phyloP scores from a whole-genome alignment of 805 yeast genomes.

The Kodamaea lidongshanica region DNA sequence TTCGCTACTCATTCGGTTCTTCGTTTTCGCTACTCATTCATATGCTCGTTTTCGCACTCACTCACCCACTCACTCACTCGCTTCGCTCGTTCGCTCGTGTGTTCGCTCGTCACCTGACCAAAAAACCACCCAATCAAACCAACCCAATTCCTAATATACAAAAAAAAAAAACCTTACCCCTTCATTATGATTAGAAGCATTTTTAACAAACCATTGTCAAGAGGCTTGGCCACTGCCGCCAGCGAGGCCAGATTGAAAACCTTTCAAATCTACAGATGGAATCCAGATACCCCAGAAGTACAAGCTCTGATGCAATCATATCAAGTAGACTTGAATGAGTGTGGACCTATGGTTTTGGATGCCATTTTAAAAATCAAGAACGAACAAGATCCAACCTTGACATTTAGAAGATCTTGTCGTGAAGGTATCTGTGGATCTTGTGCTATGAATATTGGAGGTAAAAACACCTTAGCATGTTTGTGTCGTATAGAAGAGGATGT shows the following conservation, averaged over 20 bases:
- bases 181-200: slow-evolving; percentile 17
- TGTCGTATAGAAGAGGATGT: slow-evolving; percentile 85
- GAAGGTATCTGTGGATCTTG: slow-evolving; percentile 99
- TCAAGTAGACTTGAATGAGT: slow-evolving; percentile 77
- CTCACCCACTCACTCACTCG: too few species aligned
- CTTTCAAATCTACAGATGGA: slow-evolving; percentile 96
- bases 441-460: slow-evolving; percentile 98
- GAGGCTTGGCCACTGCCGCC: slow-evolving; percentile 48
- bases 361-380: slow-evolving; percentile 91
- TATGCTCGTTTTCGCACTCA: too few species aligned
- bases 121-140: too few species aligned
- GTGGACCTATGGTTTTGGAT: slow-evolving; percentile 98
- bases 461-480: slow-evolving; percentile 93
- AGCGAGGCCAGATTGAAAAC: slow-evolving; percentile 55
- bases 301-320: slow-evolving; percentile 84
- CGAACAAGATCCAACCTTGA: slow-evolving; percentile 92
- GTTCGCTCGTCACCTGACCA: too few species aligned
- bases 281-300: slow-evolving; percentile 90
- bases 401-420: slow-evolving; percentile 97
- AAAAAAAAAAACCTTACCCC: slow-evolving; percentile 2
- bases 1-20: too few species aligned
- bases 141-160: background rate
- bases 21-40: too few species aligned
- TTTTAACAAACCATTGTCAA: slow-evolving; percentile 12
- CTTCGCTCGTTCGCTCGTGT: too few species aligned